Evolutionary conservation across 225 moss, liverwort and hornwort species (phyloP).

Genomic region (Anthoceros angustus): DNA sequence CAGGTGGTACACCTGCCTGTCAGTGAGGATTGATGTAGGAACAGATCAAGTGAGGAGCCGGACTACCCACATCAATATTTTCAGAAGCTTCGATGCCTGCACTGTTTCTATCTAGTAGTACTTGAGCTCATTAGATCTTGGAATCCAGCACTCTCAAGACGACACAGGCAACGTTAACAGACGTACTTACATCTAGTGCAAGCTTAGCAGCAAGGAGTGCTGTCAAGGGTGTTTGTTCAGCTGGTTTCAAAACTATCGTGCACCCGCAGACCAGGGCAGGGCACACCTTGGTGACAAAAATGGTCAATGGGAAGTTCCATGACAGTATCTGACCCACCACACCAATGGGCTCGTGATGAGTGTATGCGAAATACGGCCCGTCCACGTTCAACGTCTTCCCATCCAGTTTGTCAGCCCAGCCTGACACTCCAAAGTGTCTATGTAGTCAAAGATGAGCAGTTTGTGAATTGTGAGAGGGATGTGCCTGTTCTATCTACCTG

Average conservation of each 20-base stretch:
- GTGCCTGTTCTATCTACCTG: slow-evolving; percentile 6
- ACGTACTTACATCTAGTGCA: slow-evolving; percentile 31
- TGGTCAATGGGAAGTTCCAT: slow-evolving; percentile 83
- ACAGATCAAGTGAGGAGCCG: too few relatives aligned
- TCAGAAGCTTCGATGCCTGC: neutral
- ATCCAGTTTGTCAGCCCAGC: slow-evolving; percentile 80
- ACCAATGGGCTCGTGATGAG: slow-evolving; percentile 74
- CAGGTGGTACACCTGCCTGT: slow-evolving; percentile 62
- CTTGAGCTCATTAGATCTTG: too few relatives aligned
- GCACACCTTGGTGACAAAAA: slow-evolving; percentile 73
- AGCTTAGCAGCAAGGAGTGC: slow-evolving; percentile 64
- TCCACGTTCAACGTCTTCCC: slow-evolving; percentile 53
- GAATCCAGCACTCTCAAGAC: too few relatives aligned
- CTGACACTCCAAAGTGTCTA: slow-evolving; percentile 6
- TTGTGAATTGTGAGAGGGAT: neutral
- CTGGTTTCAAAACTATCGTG: slow-evolving; percentile 61
- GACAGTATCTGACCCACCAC: slow-evolving; percentile 84
- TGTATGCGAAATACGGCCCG: slow-evolving; percentile 35
- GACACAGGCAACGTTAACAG: neutral
- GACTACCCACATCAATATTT: neutral
- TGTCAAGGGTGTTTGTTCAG: slow-evolving; percentile 81
- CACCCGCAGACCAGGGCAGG: slow-evolving; percentile 71
- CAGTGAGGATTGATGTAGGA: neutral
- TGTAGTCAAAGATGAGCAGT: too few relatives aligned
- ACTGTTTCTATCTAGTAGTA: neutral